Base-by-base conservation (phyloP, 257 asterid genomes). In the Petunia axillaris region DNA sequence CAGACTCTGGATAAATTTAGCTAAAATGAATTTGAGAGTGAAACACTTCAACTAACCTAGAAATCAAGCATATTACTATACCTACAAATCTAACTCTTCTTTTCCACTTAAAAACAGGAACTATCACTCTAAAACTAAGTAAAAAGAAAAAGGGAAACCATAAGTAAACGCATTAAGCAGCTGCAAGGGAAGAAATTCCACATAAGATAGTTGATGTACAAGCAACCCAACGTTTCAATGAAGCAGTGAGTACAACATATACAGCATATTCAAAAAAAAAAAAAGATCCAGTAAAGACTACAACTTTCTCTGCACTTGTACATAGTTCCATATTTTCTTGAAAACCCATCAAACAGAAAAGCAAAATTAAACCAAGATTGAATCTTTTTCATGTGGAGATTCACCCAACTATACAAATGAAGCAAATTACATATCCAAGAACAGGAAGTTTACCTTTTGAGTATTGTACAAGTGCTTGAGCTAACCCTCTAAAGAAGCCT, bases 401-500 rank as follows among this genome's bases (percentile, higher is more conserved):
- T 36, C 64, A 35, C 36, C 44, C 43, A 73, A 5, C 52, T 11
- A 4, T 14, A 14, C 16, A 75, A 75, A 4, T 2, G 50, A 25
- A 39, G 59, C 64, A 64, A 5, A 4, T 8, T 39, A n/a, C 4
- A 25, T 41, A 44, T 16, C 35, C 40, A 13, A 35, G 52, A n/a
- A 52, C 46, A 75, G 4, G 11, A n/a, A 37, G 2, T 59, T 43
- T 44, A 77, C 73, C 73, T 77, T 77, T 10, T 58, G 7, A 14
- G 71, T 40, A 60, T 43, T 4, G 73, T 11, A 2, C 52, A 38
- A 43, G 1, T 54, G 52, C 46, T 77, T 25, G 44, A 60, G 81
- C 43, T 48, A 58, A 76, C 25, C 11, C 66, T 38, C 65, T 11
- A 54, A 50, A 76, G 67, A 76, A 76, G 44, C 57, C 80, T n/a